Base-by-base conservation (phyloP, 257 asterid species). In the Marsdenia floribunda region DNA sequence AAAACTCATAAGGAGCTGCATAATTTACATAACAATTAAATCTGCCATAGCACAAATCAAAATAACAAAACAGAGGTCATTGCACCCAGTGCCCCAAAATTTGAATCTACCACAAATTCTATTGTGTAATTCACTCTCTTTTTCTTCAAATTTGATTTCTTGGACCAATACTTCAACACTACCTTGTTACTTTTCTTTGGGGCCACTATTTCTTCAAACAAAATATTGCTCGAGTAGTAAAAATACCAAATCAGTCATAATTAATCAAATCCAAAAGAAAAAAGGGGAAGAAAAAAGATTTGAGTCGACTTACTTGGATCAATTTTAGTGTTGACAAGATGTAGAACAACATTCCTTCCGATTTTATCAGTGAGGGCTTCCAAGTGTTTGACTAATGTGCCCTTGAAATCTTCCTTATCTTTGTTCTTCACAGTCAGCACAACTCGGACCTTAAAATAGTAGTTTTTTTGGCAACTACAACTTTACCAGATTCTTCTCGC, bases 31-130 rank as follows among this genome's bases (percentile, higher is more conserved):
- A n/a, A n/a, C n/a, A n/a, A n/a, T n/a, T n/a, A n/a, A n/a, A n/a
- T n/a, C n/a, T n/a, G n/a, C n/a, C n/a, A n/a, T n/a, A n/a, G n/a
- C n/a, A n/a, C n/a, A n/a, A n/a, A n/a, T n/a, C n/a, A n/a, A n/a
- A n/a, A n/a, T n/a, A n/a, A n/a, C n/a, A n/a, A n/a, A n/a, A n/a
- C n/a, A n/a, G n/a, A n/a, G 4, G 88, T 82, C 26, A 95, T 89
- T 60, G 98, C 99, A 9, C 97, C 99, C 0, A 98, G 97, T 5
- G 79, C 79, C 49, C 99, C 99, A 72, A 92, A 92, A 73, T 83
- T 87, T 2, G 96, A 86, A 18, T 87, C 98, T 84, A 95, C 96
- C 11, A 19, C 69, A 52, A 95, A 88, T 58, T 92, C 97, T 14
- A 98, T 93, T 33, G 72, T 85, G 83, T 90, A 95, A 74, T 90